These are phyloP conservation scores for Schizosaccharomyces octosporus DNA, from an alignment of 805 yeast genomes.

Conservation along the genomic window DNA sequence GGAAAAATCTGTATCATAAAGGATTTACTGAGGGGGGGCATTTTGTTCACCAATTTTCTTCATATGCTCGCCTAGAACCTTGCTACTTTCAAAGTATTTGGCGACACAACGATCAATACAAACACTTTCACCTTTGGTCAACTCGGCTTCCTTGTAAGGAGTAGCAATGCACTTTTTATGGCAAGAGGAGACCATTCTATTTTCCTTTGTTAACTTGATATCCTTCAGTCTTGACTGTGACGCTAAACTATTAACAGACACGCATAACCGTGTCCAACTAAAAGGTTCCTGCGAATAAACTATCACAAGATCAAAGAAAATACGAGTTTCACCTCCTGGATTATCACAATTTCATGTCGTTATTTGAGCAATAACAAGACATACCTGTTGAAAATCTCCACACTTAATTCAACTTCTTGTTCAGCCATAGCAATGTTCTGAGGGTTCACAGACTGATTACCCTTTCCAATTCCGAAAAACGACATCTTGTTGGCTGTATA, in stretches of 20 bases:
- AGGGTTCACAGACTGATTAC: slow-evolving; percentile 10
- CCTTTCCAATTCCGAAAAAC: background rate
- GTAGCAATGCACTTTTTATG: slow-evolving; percentile 55
- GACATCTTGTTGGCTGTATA: background rate
- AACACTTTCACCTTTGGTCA: slow-evolving; percentile 58
- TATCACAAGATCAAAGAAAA: background rate
- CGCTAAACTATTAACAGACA: too few relatives aligned
- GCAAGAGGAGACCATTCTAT: slow-evolving; percentile 30
- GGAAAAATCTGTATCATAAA: too few relatives aligned
- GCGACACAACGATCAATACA: slow-evolving; percentile 73
- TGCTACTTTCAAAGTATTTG: slow-evolving; percentile 55
- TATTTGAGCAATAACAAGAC: background rate
- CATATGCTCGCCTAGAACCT: slow-evolving; percentile 26
- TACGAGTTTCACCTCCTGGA: too few relatives aligned
- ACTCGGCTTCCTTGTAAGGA: slow-evolving; percentile 66
- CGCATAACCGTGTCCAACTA: too few relatives aligned
- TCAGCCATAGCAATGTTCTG: slow-evolving; percentile 49
- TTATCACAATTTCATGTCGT: background rate
- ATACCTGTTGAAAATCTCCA: slow-evolving; percentile 70
- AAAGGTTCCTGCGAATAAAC: background rate
- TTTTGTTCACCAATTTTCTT: slow-evolving; percentile 1
- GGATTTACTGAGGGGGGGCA: background rate
- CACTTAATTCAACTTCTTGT: slow-evolving; percentile 88
- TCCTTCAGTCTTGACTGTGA: background rate
- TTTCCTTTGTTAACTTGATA: background rate